These are phyloP conservation scores for Alternaria triticina DNA, from an alignment of 2,329 filamentous ascomycete species.

Conservation along the genomic window DNA sequence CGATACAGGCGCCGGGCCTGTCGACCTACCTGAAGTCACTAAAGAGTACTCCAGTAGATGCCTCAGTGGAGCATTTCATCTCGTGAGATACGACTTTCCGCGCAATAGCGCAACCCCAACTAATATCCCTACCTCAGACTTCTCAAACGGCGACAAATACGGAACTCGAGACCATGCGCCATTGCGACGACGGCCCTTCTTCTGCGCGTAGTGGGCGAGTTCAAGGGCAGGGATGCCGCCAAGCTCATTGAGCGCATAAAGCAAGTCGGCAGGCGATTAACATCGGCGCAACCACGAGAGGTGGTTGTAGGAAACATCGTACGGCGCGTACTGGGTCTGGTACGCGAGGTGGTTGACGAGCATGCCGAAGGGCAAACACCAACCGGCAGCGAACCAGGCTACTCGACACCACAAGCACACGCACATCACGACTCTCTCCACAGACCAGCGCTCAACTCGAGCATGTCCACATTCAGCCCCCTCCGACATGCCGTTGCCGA, in stretches of 20 bases:
- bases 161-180: slow-evolving; percentile 85
- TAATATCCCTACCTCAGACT: slow-evolving; percentile 61
- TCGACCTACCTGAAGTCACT: slow-evolving; percentile 76
- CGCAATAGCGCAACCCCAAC: slow-evolving; percentile 1
- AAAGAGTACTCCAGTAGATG: slow-evolving; percentile 76
- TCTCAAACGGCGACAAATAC: slow-evolving; percentile 89
- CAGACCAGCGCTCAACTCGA: slow-evolving; percentile 48
- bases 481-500: slow-evolving; percentile 52
- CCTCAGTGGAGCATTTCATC: slow-evolving; percentile 81
- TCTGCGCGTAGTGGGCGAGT: slow-evolving; percentile 81
- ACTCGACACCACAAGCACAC: slow-evolving; percentile 51
- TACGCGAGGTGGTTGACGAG: slow-evolving; percentile 88
- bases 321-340: slow-evolving; percentile 84
- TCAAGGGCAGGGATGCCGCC: slow-evolving; percentile 77
- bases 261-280: slow-evolving; percentile 76
- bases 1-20: slow-evolving; percentile 69
- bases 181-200: slow-evolving; percentile 90
- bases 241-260: slow-evolving; percentile 82
- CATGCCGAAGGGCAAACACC: slow-evolving; percentile 70
- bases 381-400: slow-evolving; percentile 63
- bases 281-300: slow-evolving; percentile 85
- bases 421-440: slow-evolving; percentile 45
- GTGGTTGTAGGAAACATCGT: slow-evolving; percentile 95
- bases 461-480: slow-evolving; percentile 56
- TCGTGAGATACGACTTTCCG: slow-evolving; percentile 63